Percentiles rank a stretch among this genome's conserved stretches.
phyloP scores from a whole-genome alignment of 345 rosid species.

The Salix viminalis region DNA sequence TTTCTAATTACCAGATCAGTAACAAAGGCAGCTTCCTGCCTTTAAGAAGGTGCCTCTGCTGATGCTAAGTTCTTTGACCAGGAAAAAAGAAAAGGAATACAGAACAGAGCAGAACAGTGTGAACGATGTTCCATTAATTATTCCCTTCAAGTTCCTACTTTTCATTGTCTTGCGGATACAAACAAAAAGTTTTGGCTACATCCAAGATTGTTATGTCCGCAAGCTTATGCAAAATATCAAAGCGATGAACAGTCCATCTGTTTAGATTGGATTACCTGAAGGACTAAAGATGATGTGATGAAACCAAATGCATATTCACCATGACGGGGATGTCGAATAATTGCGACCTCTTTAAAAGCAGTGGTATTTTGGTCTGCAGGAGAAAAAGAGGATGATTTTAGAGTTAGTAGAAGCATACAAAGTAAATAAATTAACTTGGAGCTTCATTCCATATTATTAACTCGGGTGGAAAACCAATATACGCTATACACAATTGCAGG shows the following conservation, averaged over 20 bases:
- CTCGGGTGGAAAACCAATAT: neutral
- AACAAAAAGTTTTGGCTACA: neutral
- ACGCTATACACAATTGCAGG: neutral
- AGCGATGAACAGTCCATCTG: neutral
- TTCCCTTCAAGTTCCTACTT: neutral
- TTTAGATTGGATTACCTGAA: constrained; percentile 49
- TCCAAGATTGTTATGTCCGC: neutral
- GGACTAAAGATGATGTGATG: constrained; percentile 70
- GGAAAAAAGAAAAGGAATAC: neutral
- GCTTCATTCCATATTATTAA: neutral
- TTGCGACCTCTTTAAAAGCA: constrained; percentile 83
- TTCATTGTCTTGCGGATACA: neutral
- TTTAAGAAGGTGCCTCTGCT: neutral
- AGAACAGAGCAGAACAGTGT: neutral
- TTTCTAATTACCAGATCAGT: neutral
- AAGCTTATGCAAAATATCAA: constrained; percentile 1
- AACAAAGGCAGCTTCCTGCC: neutral
- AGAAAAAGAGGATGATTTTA: neutral
- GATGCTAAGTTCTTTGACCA: neutral
- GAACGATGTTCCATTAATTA: neutral
- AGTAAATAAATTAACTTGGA: neutral
- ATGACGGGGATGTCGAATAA: constrained; percentile 77
- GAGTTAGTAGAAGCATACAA: neutral
- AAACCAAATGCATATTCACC: constrained; percentile 93
- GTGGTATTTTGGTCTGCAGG: constrained; percentile 66